Conservation (phyloP, 148 eudicot genomes). For the Chenopodium berlandieri region DNA sequence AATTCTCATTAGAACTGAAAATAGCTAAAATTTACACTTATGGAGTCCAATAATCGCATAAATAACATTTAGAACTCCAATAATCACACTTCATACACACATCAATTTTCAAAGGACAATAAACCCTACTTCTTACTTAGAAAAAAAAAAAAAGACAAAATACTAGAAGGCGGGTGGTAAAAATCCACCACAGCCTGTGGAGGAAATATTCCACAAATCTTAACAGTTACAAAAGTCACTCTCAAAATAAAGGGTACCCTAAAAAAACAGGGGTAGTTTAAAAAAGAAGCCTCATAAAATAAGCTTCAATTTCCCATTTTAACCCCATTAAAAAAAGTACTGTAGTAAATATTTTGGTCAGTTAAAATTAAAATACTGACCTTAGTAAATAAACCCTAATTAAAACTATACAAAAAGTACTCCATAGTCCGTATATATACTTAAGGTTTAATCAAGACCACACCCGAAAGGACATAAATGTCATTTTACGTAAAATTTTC, state of each 20-base stretch:
- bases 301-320: constrained; percentile 13
- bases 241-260: constrained; percentile 9
- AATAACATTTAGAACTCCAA: constrained; percentile 1
- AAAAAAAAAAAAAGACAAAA: neutral
- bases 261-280: constrained; percentile 17
- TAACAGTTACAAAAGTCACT: neutral
- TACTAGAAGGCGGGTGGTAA: constrained; percentile 21
- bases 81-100: constrained; percentile 4
- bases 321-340: neutral
- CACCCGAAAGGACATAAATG: neutral
- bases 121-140: neutral
- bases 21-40: neutral
- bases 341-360: neutral
- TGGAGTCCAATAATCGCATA: neutral
- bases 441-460: too few species aligned
- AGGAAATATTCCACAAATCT: neutral
- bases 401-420: too few species aligned
- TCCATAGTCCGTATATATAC: too few species aligned
- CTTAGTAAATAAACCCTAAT: neutral
- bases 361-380: neutral
- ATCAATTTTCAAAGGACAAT: neutral
- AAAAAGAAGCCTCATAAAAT: constrained; percentile 24
- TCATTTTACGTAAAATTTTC: neutral
- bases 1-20: constrained; percentile 6
- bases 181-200: constrained; percentile 21